A percentile compares a stretch with the other conserved stretches of the same genome.
phyloP scores from a whole-genome alignment of 1,284 basidiomycete genomes.

The Filobasidium uniguttulatum region DNA sequence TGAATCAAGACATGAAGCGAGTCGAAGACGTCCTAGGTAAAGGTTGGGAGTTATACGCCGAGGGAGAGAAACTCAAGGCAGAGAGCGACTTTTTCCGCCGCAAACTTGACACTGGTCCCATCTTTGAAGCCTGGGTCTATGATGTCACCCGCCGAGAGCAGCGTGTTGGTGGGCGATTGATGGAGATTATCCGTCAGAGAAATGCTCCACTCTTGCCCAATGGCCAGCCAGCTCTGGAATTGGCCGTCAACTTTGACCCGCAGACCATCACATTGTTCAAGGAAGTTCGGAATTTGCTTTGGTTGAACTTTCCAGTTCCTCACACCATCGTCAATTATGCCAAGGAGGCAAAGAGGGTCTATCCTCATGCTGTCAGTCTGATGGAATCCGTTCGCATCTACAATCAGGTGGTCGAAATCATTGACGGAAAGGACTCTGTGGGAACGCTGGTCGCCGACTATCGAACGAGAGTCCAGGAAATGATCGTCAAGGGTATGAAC shows the following conservation, averaged over 20 bases:
- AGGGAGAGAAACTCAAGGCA: slow-evolving; percentile 89
- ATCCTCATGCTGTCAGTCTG: slow-evolving; percentile 92
- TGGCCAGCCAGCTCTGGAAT: slow-evolving; percentile 60
- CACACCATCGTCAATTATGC: slow-evolving; percentile 91
- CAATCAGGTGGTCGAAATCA: slow-evolving; percentile 79
- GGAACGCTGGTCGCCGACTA: slow-evolving; percentile 88
- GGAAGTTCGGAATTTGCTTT: slow-evolving; percentile 87
- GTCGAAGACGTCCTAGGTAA: slow-evolving; percentile 97
- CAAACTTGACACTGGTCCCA: slow-evolving; percentile 84
- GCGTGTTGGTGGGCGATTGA: slow-evolving; percentile 57
- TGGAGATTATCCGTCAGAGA: slow-evolving; percentile 77
- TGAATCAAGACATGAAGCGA: slow-evolving; percentile 96
- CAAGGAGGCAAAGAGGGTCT: slow-evolving; percentile 94
- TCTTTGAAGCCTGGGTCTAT: slow-evolving; percentile 91
- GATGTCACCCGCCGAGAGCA: slow-evolving; percentile 78
- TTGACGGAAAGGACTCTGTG: slow-evolving; percentile 77
- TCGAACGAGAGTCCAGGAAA: slow-evolving; percentile 74
- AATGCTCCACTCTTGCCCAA: slow-evolving; percentile 28
- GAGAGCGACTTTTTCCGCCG: slow-evolving; percentile 84
- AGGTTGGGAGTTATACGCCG: slow-evolving; percentile 98
- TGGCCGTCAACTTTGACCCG: slow-evolving; percentile 92
- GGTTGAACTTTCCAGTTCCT: slow-evolving; percentile 90
- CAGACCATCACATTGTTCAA: slow-evolving; percentile 98
- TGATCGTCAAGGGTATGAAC: slow-evolving; percentile 78
- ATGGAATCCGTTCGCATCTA: slow-evolving; percentile 98